Conservation (phyloP, 2,329 filamentous ascomycete species). For the Dothistroma pini region DNA sequence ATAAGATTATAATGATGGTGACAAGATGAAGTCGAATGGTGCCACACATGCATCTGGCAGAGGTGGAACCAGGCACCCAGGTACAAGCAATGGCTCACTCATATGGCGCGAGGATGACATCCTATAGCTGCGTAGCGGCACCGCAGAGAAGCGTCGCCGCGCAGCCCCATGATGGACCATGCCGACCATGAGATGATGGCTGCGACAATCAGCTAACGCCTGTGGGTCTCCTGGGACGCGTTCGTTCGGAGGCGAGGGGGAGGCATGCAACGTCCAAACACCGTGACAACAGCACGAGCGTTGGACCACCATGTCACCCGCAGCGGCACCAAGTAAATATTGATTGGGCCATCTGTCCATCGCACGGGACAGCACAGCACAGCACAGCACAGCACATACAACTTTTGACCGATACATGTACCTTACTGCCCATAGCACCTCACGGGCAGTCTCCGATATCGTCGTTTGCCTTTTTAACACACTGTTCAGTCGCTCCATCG, state of each 20-base stretch:
- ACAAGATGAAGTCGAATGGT: background rate
- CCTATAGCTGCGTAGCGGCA: conserved; percentile 3
- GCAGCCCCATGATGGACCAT: background rate
- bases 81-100: no score
- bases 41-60: background rate
- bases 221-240: background rate
- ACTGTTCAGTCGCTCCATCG: background rate
- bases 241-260: no score
- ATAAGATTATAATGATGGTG: background rate
- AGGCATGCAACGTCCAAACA: no score
- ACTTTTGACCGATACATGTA: background rate
- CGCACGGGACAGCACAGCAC: background rate
- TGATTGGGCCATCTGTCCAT: no score
- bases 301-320: no score
- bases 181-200: background rate
- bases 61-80: background rate
- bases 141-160: background rate
- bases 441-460: background rate
- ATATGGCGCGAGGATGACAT: conserved; percentile 7
- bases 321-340: no score
- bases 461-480: background rate
- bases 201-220: no score
- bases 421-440: no score
- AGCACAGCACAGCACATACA: background rate
- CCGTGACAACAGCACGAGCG: no score